These are phyloP conservation scores for Spinellus fusiger DNA, from an alignment of 192 early-diverging fungal species.

Conservation along the genomic window DNA sequence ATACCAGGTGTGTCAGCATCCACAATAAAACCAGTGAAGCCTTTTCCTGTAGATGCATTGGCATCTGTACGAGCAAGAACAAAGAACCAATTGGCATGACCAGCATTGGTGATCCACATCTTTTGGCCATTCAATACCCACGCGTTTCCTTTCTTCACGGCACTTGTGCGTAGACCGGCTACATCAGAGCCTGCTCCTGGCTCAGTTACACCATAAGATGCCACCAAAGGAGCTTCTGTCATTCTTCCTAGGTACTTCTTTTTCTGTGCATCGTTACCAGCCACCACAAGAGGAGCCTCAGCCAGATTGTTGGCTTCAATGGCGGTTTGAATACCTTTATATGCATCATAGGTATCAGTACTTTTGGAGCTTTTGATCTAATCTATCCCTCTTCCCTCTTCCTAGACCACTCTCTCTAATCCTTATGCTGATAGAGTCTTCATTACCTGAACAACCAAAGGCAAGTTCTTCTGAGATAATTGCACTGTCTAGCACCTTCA, in stretches of 20 bases:
- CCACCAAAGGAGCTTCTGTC: constrained; percentile 94
- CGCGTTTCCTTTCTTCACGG: constrained; percentile 71
- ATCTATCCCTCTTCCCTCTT: too few relatives aligned
- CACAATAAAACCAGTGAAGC: constrained; percentile 94
- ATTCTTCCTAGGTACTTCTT: constrained; percentile 97
- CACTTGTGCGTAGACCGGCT: constrained; percentile 62
- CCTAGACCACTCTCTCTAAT: too few relatives aligned
- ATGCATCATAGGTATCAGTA: too few relatives aligned
- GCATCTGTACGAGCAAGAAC: constrained; percentile 86
- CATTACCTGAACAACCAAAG: constrained; percentile 71
- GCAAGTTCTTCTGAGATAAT: constrained; percentile 89
- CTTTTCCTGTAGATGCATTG: constrained; percentile 69
- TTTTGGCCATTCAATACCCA: constrained; percentile 86
- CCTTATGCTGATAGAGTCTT: too few relatives aligned
- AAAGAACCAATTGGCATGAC: constrained; percentile 97
- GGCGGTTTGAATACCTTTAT: constrained; percentile 94
- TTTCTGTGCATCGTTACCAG: constrained; percentile 84
- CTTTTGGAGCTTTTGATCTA: too few relatives aligned
- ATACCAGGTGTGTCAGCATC: constrained; percentile 88
- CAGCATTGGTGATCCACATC: constrained; percentile 99
- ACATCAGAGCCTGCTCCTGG: constrained; percentile 73
- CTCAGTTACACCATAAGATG: constrained; percentile 86
- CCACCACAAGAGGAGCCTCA: constrained; percentile 84
- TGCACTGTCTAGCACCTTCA: constrained; percentile 83
- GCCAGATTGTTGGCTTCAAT: constrained; percentile 96